Conservation (phyloP, 2,329 filamentous ascomycete species). For the Aspergillus sp. region DNA sequence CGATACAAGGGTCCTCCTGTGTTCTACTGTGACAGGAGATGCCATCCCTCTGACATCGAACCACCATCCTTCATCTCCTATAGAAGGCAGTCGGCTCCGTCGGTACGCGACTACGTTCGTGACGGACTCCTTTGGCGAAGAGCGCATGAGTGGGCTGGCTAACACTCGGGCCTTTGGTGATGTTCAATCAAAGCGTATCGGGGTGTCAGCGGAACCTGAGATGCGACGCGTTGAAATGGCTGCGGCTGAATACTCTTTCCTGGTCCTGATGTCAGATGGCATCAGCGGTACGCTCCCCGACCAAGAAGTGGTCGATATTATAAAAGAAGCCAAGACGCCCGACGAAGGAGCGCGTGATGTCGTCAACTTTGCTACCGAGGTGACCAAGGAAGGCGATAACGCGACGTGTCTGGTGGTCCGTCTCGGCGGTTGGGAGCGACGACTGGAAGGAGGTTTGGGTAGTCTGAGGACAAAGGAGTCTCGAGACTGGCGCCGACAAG, state of each 20-base stretch:
- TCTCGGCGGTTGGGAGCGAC: slow-evolving; percentile 64
- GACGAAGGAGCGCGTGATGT: slow-evolving; percentile 78
- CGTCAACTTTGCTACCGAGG: slow-evolving; percentile 85
- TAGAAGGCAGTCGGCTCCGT: slow-evolving; percentile 78
- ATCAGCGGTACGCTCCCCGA: slow-evolving; percentile 82
- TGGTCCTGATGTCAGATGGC: slow-evolving; percentile 86
- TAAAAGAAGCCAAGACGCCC: slow-evolving; percentile 90
- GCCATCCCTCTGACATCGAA: slow-evolving; percentile 82
- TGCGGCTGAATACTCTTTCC: slow-evolving; percentile 82
- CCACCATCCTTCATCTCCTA: slow-evolving; percentile 86
- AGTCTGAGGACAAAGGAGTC: slow-evolving; percentile 91
- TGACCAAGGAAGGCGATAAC: slow-evolving; percentile 65
- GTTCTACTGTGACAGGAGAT: slow-evolving; percentile 77
- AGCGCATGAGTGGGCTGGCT: slow-evolving; percentile 87
- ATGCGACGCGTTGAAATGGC: slow-evolving; percentile 74
- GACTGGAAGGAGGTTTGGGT: slow-evolving; percentile 76
- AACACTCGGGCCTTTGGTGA: slow-evolving; percentile 95
- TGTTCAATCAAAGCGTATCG: slow-evolving; percentile 85
- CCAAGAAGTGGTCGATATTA: slow-evolving; percentile 92
- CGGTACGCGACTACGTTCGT: slow-evolving; percentile 85
- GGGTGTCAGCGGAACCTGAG: slow-evolving; percentile 91
- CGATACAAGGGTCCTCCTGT: slow-evolving; percentile 87
- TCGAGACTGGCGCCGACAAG: slow-evolving; percentile 75
- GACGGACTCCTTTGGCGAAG: slow-evolving; percentile 95
- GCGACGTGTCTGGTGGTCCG: slow-evolving; percentile 63